Conservation (phyloP, 306 rosid genomes). For the Cyclanthera cordifolia region DNA sequence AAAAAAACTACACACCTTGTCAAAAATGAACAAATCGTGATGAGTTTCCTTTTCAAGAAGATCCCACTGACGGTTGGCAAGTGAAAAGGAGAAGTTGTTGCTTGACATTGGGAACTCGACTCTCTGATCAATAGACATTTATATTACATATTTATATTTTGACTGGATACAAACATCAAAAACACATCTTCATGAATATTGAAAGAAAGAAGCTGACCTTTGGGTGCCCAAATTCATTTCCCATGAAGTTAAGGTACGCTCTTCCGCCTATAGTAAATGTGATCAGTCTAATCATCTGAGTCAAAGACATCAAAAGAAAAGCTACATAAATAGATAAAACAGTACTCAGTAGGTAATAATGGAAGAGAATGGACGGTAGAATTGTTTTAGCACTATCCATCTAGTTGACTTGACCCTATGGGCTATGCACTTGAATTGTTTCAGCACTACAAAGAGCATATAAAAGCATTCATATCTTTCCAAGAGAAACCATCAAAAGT, state of each 20-base stretch:
- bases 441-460: background rate
- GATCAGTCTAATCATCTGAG: constrained; percentile 76
- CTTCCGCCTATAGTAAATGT: constrained; percentile 61
- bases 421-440: background rate
- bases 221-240: constrained; percentile 97
- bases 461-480: background rate
- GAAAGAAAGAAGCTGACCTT: constrained; percentile 39
- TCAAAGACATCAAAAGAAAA: constrained; percentile 17
- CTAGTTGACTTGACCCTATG: background rate
- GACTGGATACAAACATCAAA: constrained; percentile 18
- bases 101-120: constrained; percentile 78
- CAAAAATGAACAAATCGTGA: constrained; percentile 48
- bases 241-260: constrained; percentile 94
- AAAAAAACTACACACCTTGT: constrained; percentile 45
- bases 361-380: background rate
- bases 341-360: background rate
- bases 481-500: background rate
- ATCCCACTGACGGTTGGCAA: constrained; percentile 82
- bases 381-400: background rate
- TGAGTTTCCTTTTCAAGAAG: constrained; percentile 51
- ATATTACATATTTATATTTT: constrained; percentile 18
- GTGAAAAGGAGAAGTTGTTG: constrained; percentile 68
- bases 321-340: constrained; percentile 8
- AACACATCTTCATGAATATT: constrained; percentile 2
- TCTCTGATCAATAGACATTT: constrained; percentile 35